These are phyloP conservation scores for Scytalidium sp. DNA, from an alignment of 2,329 filamentous ascomycete species.

Conservation along the genomic window DNA sequence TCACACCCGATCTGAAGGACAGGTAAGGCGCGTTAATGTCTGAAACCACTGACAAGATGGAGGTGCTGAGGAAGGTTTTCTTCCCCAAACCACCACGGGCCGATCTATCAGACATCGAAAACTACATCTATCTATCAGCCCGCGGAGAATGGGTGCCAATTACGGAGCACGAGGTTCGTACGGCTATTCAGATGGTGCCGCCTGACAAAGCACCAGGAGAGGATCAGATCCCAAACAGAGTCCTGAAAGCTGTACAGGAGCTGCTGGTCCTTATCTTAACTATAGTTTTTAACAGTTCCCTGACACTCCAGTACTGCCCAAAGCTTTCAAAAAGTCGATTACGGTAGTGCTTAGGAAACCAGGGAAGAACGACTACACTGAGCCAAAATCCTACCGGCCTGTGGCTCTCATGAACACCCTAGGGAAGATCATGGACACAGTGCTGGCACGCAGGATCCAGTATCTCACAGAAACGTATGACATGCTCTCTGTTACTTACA, in stretches of 20 bases:
- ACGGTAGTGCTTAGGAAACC: conserved; percentile 11
- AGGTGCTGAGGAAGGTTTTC: conserved; percentile 22
- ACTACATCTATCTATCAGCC: background rate
- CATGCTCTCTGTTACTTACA: conserved; percentile 20
- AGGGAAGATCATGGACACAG: conserved; percentile 7
- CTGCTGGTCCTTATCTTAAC: conserved; percentile 10
- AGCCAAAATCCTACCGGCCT: conserved; percentile 6
- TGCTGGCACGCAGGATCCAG: conserved; percentile 5
- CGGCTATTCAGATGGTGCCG: conserved; percentile 7
- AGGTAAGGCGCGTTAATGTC: conserved; percentile 1
- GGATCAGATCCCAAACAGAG: conserved; percentile 14
- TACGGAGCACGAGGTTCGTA: background rate
- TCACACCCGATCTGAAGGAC: background rate
- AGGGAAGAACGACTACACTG: conserved; percentile 11
- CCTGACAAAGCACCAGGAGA: conserved; percentile 14
- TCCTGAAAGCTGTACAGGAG: conserved; percentile 7
- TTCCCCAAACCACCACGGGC: conserved; percentile 11
- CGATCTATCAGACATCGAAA: conserved; percentile 13
- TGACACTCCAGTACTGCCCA: conserved; percentile 11
- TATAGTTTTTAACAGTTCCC: conserved; percentile 12
- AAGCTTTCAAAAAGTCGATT: conserved; percentile 9
- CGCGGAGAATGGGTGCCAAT: background rate
- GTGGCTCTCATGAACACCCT: conserved; percentile 13
- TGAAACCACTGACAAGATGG: conserved; percentile 19
- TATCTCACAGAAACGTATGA: conserved; percentile 5